phyloP scores from a whole-genome alignment of 345 rosid species.

The Noccaea bulbosa region DNA sequence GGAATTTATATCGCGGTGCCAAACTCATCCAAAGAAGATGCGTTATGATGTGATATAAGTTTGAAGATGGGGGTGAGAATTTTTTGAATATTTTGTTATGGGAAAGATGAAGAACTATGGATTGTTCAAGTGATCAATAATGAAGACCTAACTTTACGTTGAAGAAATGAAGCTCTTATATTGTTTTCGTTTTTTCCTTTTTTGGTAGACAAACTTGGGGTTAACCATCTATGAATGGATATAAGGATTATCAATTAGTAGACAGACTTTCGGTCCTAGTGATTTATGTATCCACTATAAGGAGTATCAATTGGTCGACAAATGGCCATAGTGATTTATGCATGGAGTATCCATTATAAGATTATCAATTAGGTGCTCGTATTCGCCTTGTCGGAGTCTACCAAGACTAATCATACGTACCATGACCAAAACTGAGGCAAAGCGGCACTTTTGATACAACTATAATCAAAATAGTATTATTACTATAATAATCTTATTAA shows the following conservation, averaged over 20 bases:
- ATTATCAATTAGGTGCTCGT: too few relatives aligned
- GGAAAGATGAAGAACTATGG: conserved; percentile 7
- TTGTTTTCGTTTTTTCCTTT: neutral
- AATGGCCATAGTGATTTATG: too few relatives aligned
- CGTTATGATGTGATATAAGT: conserved; percentile 16
- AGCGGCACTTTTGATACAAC: neutral
- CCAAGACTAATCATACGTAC: neutral
- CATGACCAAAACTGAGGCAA: neutral
- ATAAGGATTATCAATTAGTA: too few relatives aligned
- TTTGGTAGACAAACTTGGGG: neutral
- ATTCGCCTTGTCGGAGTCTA: neutral
- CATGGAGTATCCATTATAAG: too few relatives aligned
- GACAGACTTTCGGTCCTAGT: too few relatives aligned
- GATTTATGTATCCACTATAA: too few relatives aligned
- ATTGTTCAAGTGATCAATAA: neutral
- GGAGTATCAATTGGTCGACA: too few relatives aligned
- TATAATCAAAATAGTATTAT: neutral
- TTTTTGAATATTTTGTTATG: conserved; percentile 5
- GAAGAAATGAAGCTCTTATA: conserved; percentile 2
- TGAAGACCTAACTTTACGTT: neutral
- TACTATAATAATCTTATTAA: neutral
- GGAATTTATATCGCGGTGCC: conserved; percentile 21
- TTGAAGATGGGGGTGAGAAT: conserved; percentile 4
- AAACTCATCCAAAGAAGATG: conserved; percentile 19
- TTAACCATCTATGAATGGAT: conserved; percentile 1